Conservation (phyloP, 495 filamentous ascomycete genomes). For the Usnea hakonensis region DNA sequence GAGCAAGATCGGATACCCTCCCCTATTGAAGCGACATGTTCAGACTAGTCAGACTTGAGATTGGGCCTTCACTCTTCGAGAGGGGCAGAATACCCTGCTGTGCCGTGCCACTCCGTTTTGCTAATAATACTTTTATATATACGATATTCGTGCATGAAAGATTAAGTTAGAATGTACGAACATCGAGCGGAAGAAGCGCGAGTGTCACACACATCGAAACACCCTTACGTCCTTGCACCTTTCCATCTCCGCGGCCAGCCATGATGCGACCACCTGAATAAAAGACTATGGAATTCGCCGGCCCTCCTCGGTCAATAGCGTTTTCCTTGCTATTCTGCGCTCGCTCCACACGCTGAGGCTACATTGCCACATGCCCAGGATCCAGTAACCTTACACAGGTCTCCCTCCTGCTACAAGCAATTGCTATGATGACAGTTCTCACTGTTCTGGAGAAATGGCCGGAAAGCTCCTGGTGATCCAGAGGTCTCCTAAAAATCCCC, state of each 20-base stretch:
- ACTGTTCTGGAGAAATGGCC: background rate
- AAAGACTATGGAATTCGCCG: background rate
- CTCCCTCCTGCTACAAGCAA: background rate
- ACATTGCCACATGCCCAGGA: background rate
- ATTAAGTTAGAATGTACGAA: no score
- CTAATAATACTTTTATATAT: background rate
- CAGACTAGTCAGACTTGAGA: background rate
- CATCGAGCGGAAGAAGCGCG: background rate
- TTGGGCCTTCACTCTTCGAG: background rate
- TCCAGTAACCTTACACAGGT: background rate
- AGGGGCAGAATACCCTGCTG: background rate
- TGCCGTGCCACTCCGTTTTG: background rate
- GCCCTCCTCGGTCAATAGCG: background rate
- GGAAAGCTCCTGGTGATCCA: background rate
- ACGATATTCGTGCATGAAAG: background rate
- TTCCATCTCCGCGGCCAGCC: background rate
- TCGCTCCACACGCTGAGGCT: background rate
- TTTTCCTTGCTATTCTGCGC: background rate
- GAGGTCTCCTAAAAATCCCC: background rate
- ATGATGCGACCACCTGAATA: background rate
- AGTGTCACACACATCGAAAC: background rate
- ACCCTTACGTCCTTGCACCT: no score
- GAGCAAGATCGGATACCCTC: background rate
- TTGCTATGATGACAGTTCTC: background rate
- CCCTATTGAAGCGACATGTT: background rate